These are phyloP conservation scores for Phycomyces nitens DNA, from an alignment of 192 early-diverging fungal species.

Conservation along the genomic window DNA sequence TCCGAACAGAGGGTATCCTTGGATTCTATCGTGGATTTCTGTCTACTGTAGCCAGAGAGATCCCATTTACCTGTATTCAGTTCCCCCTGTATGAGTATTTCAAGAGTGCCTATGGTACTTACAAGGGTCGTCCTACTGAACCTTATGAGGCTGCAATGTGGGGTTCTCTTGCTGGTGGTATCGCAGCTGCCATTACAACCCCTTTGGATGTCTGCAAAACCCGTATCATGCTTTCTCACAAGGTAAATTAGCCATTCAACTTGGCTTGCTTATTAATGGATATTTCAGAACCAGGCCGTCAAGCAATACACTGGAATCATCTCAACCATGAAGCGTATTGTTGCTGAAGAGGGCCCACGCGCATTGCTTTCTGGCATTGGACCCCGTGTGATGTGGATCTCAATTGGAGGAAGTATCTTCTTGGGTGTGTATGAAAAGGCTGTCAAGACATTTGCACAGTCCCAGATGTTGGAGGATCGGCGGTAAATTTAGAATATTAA, in stretches of 20 bases:
- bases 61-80: constrained; percentile 95
- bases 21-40: constrained; percentile 93
- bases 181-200: constrained; percentile 87
- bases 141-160: constrained; percentile 84
- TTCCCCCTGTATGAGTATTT: constrained; percentile 93
- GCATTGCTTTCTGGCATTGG: constrained; percentile 87
- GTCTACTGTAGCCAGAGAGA: constrained; percentile 91
- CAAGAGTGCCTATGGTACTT: constrained; percentile 58
- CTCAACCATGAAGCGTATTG: constrained; percentile 69
- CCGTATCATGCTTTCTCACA: constrained; percentile 88
- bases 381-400: constrained; percentile 93
- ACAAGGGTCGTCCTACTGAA: constrained; percentile 47
- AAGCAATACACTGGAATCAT: constrained; percentile 66
- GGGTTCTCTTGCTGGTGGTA: constrained; percentile 85
- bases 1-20: constrained; percentile 64
- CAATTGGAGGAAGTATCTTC: constrained; percentile 92
- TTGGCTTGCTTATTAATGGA: not conserved
- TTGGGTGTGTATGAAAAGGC: constrained; percentile 92
- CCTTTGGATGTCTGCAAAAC: constrained; percentile 97
- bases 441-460: constrained; percentile 33
- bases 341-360: constrained; percentile 70
- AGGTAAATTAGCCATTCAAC: constrained; percentile 35
- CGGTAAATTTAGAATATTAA: not conserved
- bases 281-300: constrained; percentile 35
- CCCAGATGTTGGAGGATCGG: constrained; percentile 23